Evolutionary conservation across 2,329 filamentous ascomycete species (phyloP).

Genomic region (Knufia fluminis): DNA sequence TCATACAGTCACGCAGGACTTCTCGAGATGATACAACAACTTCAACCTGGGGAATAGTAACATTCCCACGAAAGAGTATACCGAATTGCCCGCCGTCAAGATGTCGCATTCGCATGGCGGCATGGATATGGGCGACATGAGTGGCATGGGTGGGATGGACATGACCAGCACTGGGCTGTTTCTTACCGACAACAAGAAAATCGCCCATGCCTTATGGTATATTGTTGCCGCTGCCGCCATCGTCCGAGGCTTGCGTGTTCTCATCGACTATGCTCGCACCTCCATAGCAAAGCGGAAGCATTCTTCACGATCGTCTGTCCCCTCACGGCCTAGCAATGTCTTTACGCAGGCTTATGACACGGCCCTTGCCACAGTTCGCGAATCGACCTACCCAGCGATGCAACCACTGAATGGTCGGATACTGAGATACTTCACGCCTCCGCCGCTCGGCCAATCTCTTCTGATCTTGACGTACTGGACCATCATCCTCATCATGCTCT

Average conservation of each 20-base stretch:
- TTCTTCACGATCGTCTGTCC: constrained; percentile 7
- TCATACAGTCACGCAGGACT: neutral
- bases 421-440: constrained; percentile 15
- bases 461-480: constrained; percentile 16
- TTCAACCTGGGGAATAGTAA: no score
- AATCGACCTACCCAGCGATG: constrained; percentile 16
- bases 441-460: constrained; percentile 17
- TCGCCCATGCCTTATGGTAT: constrained; percentile 19
- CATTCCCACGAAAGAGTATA: no score
- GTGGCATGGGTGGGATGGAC: constrained; percentile 21
- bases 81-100: no score
- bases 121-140: constrained; percentile 17
- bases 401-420: constrained; percentile 15
- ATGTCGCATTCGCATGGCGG: neutral
- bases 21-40: neutral
- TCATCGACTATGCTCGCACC: constrained; percentile 12
- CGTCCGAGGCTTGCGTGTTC: constrained; percentile 9
- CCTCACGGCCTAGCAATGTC: constrained; percentile 13
- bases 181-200: constrained; percentile 14
- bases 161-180: constrained; percentile 18
- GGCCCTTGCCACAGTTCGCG: constrained; percentile 13
- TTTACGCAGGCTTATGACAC: constrained; percentile 18
- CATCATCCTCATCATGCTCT: constrained; percentile 19
- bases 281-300: constrained; percentile 8
- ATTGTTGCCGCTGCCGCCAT: constrained; percentile 14